Conservation (phyloP, 164 flowering plant species). For the Stephania yunnanensis region DNA sequence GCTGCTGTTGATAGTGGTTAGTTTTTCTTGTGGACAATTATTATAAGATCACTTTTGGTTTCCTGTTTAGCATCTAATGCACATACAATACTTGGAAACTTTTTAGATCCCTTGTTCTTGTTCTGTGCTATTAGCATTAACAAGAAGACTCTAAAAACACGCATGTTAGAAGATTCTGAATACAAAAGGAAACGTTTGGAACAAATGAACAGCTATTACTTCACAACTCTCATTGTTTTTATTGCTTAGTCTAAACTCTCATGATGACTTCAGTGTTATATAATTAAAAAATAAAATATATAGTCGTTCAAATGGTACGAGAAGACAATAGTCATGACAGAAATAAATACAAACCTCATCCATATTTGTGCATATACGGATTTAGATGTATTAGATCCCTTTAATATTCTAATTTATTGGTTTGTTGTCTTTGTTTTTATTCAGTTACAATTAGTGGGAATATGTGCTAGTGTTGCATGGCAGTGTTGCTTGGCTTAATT, state of each 20-base stretch:
- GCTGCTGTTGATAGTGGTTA: no score
- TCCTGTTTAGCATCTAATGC: neutral
- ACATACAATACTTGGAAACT: neutral
- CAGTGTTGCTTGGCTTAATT: neutral
- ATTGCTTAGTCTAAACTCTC: neutral
- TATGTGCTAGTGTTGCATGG: neutral
- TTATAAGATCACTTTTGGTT: no score
- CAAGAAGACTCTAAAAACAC: neutral
- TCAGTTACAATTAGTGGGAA: neutral
- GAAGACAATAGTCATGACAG: neutral
- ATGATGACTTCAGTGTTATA: neutral
- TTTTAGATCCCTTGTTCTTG: neutral
- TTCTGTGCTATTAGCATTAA: neutral
- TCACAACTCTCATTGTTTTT: neutral
- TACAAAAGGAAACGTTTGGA: neutral
- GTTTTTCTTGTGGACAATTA: no score
- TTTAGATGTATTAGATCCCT: neutral
- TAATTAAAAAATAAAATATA: neutral
- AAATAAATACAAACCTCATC: neutral
- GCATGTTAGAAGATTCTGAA: constrained; percentile 7
- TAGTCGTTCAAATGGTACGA: neutral
- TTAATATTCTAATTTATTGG: neutral
- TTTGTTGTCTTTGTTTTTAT: neutral
- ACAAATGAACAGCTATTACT: constrained; percentile 4
- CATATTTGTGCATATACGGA: neutral